Percentiles rank a stretch among this genome's conserved stretches.
Evolutionary conservation across 305 asterid genomes (phyloP).

Genomic region (Solanum hybrid): DNA sequence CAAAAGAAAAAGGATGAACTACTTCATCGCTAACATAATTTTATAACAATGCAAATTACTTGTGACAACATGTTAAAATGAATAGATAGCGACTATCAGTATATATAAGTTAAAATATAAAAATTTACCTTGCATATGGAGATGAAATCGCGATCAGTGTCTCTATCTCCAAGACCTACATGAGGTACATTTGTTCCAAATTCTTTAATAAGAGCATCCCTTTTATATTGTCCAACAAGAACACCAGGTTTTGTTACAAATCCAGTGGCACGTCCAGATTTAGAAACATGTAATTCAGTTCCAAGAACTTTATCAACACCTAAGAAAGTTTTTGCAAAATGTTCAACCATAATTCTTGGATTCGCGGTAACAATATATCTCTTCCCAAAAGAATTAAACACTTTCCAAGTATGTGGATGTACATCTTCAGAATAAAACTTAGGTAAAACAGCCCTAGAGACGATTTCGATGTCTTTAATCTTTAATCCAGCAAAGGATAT

Average conservation of each 20-base stretch:
- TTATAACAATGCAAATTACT: not conserved
- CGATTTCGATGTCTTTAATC: conserved; percentile 63
- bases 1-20: not conserved
- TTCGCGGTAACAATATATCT: conserved; percentile 60
- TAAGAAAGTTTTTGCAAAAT: conserved; percentile 42
- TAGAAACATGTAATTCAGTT: conserved; percentile 53
- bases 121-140: conserved; percentile 72
- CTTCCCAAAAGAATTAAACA: conserved; percentile 62
- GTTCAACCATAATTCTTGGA: conserved; percentile 81
- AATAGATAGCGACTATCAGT: not conserved
- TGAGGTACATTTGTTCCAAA: conserved; percentile 55
- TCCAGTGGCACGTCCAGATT: conserved; percentile 73
- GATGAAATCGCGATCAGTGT: conserved; percentile 72
- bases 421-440: conserved; percentile 80
- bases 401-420: conserved; percentile 62
- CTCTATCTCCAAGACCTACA: conserved; percentile 81
- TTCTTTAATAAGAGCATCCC: conserved; percentile 39
- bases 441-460: conserved; percentile 68
- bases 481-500: conserved; percentile 57
- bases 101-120: not conserved
- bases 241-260: conserved; percentile 75
- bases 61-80: not conserved
- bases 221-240: conserved; percentile 58
- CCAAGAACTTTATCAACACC: conserved; percentile 81
- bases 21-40: too few relatives aligned